Evolutionary conservation across 73 alveolate species (phyloP).

Genomic region (Paramecium caudatum): DNA sequence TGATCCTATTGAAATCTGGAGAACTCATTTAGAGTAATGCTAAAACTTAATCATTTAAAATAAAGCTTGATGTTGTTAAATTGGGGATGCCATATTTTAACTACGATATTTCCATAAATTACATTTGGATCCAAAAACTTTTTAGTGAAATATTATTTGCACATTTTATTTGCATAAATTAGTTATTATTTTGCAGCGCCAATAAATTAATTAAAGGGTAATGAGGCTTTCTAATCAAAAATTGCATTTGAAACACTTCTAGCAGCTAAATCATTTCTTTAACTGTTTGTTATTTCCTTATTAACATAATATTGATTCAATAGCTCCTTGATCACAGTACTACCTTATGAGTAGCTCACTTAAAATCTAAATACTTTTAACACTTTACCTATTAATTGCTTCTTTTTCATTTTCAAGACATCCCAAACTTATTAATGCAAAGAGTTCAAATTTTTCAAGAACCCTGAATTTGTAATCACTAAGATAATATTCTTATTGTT

Average conservation of each 20-base stretch:
- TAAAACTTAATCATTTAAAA: constrained; percentile 16
- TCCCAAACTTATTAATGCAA: constrained; percentile 50
- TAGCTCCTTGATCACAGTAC: constrained; percentile 4
- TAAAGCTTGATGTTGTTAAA: constrained; percentile 30
- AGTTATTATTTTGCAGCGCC: constrained; percentile 4
- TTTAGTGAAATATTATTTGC: constrained; percentile 42
- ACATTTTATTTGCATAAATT: constrained; percentile 65
- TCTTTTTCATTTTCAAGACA: constrained; percentile 58
- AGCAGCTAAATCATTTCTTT: constrained; percentile 63
- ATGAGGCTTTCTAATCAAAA: constrained; percentile 2
- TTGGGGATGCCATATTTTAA: constrained; percentile 18
- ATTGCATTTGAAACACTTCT: constrained; percentile 45
- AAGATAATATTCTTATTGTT: constrained; percentile 50
- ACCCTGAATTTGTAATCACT: constrained; percentile 58
- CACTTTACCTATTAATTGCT: constrained; percentile 59
- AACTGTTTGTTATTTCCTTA: constrained; percentile 28
- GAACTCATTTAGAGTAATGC: constrained; percentile 62
- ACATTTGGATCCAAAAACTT: constrained; percentile 41
- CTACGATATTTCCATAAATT: no score
- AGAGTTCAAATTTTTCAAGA: constrained; percentile 47
- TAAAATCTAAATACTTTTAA: constrained; percentile 3
- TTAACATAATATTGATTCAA: constrained; percentile 22
- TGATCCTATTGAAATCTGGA: constrained; percentile 41
- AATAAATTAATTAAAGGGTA: constrained; percentile 51
- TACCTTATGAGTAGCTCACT: constrained; percentile 53